phyloP scores from a whole-genome alignment of 2,329 filamentous ascomycete species.

The Ceratocystis ficicola region DNA sequence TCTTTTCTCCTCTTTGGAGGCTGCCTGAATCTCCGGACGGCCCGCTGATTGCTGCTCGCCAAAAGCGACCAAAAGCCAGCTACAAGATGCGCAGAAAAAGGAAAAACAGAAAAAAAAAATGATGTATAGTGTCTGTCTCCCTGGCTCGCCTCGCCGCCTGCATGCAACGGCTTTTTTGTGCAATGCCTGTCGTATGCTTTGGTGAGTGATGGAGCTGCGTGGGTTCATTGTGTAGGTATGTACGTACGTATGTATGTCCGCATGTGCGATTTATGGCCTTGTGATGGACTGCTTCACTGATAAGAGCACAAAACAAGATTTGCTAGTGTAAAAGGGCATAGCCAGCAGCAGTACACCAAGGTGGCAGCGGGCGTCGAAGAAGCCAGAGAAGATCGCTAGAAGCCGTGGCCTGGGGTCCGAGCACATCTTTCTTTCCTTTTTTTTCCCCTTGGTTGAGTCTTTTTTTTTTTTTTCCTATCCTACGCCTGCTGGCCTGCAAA shows the following conservation, averaged over 20 bases:
- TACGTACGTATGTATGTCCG: not conserved
- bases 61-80: not conserved
- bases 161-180: not conserved
- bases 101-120: not conserved
- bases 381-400: slow-evolving; percentile 3
- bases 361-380: not conserved
- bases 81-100: too few species aligned
- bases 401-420: not conserved
- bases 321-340: not conserved
- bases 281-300: not conserved
- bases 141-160: not conserved
- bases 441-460: not conserved
- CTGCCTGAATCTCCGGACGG: too few species aligned
- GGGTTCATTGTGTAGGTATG: not conserved
- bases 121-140: too few species aligned
- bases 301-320: not conserved
- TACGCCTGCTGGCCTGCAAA: too few species aligned
- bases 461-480: not conserved
- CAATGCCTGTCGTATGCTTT: not conserved
- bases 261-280: not conserved
- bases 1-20: too few species aligned
- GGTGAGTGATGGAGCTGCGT: not conserved
- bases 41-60: too few species aligned
- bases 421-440: not conserved
- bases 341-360: not conserved